Evolutionary conservation across 23 red algal species (phyloP), one percentile per base, ranked within the genome.

Genomic region (Gracilaria gracilis): DNA sequence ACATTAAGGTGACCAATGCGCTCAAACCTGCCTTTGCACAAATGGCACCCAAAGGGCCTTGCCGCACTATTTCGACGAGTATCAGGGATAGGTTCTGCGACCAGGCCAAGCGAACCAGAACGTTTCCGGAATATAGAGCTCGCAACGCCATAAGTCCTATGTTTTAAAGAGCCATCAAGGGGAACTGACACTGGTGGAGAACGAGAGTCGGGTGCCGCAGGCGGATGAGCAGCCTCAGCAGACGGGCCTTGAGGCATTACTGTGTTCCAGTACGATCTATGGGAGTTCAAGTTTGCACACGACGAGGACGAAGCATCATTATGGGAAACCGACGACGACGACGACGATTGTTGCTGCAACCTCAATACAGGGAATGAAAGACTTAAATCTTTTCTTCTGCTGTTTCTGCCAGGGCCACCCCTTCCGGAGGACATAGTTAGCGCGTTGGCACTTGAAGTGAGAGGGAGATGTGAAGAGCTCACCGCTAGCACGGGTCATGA

Each of bases 21-120:
- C 27, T 77, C 72, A 51, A 77, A 77, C 72, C 72, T 77, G 38
- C 72, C 72, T 51, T 77, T 77, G 46, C 72, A 77, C 27, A 77
- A 51, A 20, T 77, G 72, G 34, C 72, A 77, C 31, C 39, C 72
- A 51, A 77, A 77, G 8, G 72, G 72, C 40, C 72, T 25, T 77
- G 72, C 15, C 34, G 72, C 72, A 27, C 23, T 48, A 42, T 35
- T 77, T 46, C 72, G 72, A 28, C 72, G 38, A 40, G 72, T 50
- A 33, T 77, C 72, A 23, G 72, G 72, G 21, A 77, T 28, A 28
- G 72, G 72, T 14, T 77, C 72, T 5, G 46, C 9, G 13, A 77
- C 46, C 0, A 77, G 72, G 28, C 72, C 72, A 25, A 77, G 46
- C 23, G 40, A 77, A 9, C 46, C 46, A 6, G 72, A 28, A 50